Evolutionary conservation across 306 rosid genomes (phyloP), one percentile per base, ranked within the genome.

Genomic region (Sicyos baderoa): DNA sequence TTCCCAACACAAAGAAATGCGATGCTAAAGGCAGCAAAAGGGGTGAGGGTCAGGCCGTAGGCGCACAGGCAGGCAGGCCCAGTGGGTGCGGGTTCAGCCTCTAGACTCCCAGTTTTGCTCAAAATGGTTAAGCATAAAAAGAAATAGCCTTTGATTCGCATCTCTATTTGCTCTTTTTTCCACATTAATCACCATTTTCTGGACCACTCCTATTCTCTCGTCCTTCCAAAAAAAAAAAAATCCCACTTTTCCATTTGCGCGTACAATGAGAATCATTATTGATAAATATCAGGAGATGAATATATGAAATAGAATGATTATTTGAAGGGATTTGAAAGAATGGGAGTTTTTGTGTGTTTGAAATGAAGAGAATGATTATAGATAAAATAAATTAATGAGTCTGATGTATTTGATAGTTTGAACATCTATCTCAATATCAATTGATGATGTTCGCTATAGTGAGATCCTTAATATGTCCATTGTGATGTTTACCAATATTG

Each of bases 81-180:
- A 9, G 47, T 42, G 47, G 11, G 47, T 8, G 47, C 47, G n/a
- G 51, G 16, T 47, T 10, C 59, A 55, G 37, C 6, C 29, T 54
- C 7, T 14, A 13, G 17, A 47, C n/a, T 10, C 29, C 29, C 40
- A 57, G 63, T 57, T 25, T 57, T 57, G 63, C 63, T 57, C 40
- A 25, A 57, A 57, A 57, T 57, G 40, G 63, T 6, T 57, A 57
- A 57, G n/a, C 63, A 23, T 9, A 57, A 55, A 55, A 55, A 21
- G 60, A 19, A 55, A 19, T 29, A 16, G 18, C 9, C 6, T 52
- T 55, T 23, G 2, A 29, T 9, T 54, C 29, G 19, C 59, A 19
- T 54, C 23, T 18, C 27, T 27, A 17, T 18, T 54, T 54, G 18
- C 54, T 17, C 15, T 10, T 45, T 11, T 45, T 45, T 45, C 50